A percentile compares a stretch with the other conserved stretches of the same genome.
Conservation (phyloP, 2,329 filamentous ascomycete species). For the Pseudopyricularia cyperi region DNA sequence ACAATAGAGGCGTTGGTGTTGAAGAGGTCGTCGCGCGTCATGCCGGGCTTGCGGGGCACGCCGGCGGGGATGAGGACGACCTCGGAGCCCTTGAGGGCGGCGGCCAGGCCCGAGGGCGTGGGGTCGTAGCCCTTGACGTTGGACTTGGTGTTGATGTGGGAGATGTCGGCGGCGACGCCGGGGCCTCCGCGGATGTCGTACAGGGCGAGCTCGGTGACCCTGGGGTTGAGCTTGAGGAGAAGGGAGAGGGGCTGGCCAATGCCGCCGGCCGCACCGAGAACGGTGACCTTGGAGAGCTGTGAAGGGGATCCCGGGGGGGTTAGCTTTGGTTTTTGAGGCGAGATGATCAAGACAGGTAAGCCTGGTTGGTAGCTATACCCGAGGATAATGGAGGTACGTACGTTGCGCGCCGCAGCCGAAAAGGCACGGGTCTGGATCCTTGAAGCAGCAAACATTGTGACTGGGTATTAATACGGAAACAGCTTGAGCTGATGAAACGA, state of each 20-base stretch:
- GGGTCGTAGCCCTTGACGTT: slow-evolving; percentile 81
- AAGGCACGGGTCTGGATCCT: slow-evolving; percentile 66
- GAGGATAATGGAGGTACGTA: slow-evolving; percentile 27
- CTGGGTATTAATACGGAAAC: background rate
- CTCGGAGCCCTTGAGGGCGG: slow-evolving; percentile 74
- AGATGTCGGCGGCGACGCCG: slow-evolving; percentile 95
- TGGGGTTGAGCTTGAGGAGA: slow-evolving; percentile 95
- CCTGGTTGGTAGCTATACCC: background rate
- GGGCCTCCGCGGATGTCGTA: slow-evolving; percentile 95
- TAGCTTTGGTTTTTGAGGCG: background rate
- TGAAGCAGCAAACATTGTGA: slow-evolving; percentile 63
- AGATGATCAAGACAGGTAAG: background rate
- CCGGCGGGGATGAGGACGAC: slow-evolving; percentile 96
- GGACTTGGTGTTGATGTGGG: slow-evolving; percentile 99
- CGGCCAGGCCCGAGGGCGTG: slow-evolving; percentile 59
- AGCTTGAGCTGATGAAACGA: background rate
- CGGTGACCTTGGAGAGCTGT: slow-evolving; percentile 91
- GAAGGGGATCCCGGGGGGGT: background rate
- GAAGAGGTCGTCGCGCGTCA: slow-evolving; percentile 99
- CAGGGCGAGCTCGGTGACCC: slow-evolving; percentile 84
- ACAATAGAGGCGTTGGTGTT: slow-evolving; percentile 99
- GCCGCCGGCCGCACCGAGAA: slow-evolving; percentile 92
- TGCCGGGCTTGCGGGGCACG: slow-evolving; percentile 97
- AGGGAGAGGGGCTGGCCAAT: slow-evolving; percentile 98
- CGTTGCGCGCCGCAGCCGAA: slow-evolving; percentile 66